A percentile compares a stretch with the other conserved stretches of the same genome.
Conservation (phyloP, 2,329 filamentous ascomycete species). For the Xylariaceae sp. region DNA sequence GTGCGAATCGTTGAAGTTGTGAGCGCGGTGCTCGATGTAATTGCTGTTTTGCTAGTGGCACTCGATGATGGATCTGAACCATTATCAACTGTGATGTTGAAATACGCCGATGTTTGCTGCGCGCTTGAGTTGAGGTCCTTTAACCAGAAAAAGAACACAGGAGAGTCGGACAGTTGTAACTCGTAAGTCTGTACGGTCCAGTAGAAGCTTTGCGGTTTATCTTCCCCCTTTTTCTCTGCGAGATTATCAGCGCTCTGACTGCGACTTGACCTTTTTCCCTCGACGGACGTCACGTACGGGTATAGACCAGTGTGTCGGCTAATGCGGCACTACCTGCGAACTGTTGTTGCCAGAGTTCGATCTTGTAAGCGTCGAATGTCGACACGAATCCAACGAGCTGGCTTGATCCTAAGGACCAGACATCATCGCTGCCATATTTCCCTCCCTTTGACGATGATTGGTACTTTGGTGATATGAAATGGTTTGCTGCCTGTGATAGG, state of each 20-base stretch:
- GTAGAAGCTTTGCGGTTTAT: slow-evolving; percentile 3
- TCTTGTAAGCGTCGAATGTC: slow-evolving; percentile 1
- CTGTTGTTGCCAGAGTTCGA: slow-evolving; percentile 9
- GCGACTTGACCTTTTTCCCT: background rate
- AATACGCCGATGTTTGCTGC: slow-evolving; percentile 3
- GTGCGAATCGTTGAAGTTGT: too few relatives aligned
- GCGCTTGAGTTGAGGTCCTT: background rate
- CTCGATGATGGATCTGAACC: background rate
- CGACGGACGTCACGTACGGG: background rate
- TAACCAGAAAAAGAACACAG: slow-evolving; percentile 13
- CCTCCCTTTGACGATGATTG: background rate
- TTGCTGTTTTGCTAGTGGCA: too few relatives aligned
- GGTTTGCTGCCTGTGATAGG: too few relatives aligned
- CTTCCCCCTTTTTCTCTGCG: background rate
- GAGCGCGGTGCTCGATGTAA: too few relatives aligned
- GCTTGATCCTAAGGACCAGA: background rate
- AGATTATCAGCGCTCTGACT: background rate
- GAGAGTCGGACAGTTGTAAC: slow-evolving; percentile 2
- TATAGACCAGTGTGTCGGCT: background rate
- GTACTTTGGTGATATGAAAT: background rate
- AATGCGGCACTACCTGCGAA: background rate
- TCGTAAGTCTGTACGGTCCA: slow-evolving; percentile 14
- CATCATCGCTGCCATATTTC: background rate
- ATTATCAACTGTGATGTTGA: background rate
- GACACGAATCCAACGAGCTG: background rate